These are phyloP conservation scores for Penicillium decumbens DNA, from an alignment of 2,329 filamentous ascomycete species.

Conservation along the genomic window DNA sequence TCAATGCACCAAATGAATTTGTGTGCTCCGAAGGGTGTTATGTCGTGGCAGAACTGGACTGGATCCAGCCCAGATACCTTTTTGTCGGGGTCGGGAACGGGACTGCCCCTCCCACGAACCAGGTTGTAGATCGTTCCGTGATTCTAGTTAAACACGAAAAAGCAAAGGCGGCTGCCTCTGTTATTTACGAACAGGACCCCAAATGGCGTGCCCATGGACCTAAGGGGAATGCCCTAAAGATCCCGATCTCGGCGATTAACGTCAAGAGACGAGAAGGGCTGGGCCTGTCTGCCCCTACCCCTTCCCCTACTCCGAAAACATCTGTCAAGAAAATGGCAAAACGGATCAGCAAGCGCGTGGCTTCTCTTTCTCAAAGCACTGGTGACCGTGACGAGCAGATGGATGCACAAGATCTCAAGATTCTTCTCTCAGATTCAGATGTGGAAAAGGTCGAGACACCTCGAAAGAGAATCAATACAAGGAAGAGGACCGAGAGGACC, in stretches of 20 bases:
- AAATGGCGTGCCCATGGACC: slow-evolving; percentile 41
- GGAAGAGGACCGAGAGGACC: not conserved
- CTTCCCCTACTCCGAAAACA: too few relatives aligned
- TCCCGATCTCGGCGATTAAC: slow-evolving; percentile 51
- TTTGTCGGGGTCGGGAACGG: slow-evolving; percentile 50
- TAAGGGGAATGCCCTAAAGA: slow-evolving; percentile 37
- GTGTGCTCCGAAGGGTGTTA: slow-evolving; percentile 55
- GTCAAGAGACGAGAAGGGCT: slow-evolving; percentile 39
- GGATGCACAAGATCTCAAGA: slow-evolving; percentile 44
- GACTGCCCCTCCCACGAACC: too few relatives aligned
- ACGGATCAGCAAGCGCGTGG: not conserved
- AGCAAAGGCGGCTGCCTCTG: not conserved
- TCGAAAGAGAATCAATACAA: not conserved
- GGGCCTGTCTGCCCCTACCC: too few relatives aligned
- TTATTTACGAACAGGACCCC: slow-evolving; percentile 31
- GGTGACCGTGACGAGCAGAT: slow-evolving; percentile 43
- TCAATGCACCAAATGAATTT: slow-evolving; percentile 67
- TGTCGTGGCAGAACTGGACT: slow-evolving; percentile 71
- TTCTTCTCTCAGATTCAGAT: slow-evolving; percentile 39
- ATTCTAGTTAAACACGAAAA: not conserved
- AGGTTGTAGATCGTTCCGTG: too few relatives aligned
- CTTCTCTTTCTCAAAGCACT: not conserved
- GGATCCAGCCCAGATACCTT: slow-evolving; percentile 86
- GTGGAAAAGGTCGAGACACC: slow-evolving; percentile 6
- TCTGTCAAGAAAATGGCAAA: not conserved